phyloP scores from a whole-genome alignment of 805 yeast genomes.

The Kluyveromyces dobzhanskii region DNA sequence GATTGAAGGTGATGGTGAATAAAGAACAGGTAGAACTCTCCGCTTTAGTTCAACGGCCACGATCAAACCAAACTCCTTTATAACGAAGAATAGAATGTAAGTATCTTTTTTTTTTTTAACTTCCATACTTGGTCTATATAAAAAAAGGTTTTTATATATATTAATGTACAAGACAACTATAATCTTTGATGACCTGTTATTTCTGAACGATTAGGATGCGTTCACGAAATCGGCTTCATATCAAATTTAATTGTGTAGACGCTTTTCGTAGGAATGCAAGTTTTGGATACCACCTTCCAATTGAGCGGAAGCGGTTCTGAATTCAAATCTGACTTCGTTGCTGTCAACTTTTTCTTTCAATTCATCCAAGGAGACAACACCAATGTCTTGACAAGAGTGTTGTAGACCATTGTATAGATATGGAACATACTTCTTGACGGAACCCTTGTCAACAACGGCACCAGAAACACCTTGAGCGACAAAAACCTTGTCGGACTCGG shows the following conservation, averaged over 20 bases:
- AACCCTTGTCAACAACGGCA: slow-evolving; percentile 93
- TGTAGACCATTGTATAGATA: slow-evolving; percentile 92
- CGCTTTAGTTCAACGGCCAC: no score
- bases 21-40: no score
- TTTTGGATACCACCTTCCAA: slow-evolving; percentile 98
- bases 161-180: no score
- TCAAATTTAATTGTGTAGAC: slow-evolving; percentile 67
- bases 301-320: slow-evolving; percentile 98
- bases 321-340: slow-evolving; percentile 85
- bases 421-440: slow-evolving; percentile 87
- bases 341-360: slow-evolving; percentile 55
- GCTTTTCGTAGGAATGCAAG: slow-evolving; percentile 94
- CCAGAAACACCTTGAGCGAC: slow-evolving; percentile 99
- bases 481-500: slow-evolving; percentile 88
- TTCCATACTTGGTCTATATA: no score
- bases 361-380: slow-evolving; percentile 57
- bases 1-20: slow-evolving; percentile 5
- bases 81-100: no score
- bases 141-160: no score
- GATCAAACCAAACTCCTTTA: no score
- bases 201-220: no score
- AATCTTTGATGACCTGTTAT: no score
- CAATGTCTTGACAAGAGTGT: slow-evolving; percentile 98
- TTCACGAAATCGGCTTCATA: background rate
- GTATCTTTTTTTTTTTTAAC: no score